phyloP scores from a whole-genome alignment of 306 rosid genomes.

The Glycyrrhiza uralensis region DNA sequence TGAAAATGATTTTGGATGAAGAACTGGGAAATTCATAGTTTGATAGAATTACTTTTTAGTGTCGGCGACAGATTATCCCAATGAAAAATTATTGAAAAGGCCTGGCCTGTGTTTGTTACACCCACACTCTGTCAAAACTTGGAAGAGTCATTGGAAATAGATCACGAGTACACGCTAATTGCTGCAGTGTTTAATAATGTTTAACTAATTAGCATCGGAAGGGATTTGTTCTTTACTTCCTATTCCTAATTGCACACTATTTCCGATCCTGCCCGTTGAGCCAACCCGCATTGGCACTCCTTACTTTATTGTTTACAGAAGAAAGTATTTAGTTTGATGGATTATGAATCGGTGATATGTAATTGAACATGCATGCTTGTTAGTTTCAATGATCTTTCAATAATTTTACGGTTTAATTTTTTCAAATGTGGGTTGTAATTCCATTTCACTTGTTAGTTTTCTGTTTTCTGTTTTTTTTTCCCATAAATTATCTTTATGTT shows the following conservation, averaged over 20 bases:
- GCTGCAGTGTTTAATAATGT: neutral
- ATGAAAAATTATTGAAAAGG: neutral
- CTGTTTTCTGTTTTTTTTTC: neutral
- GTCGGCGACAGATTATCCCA: neutral
- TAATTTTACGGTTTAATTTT: neutral
- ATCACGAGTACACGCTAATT: neutral
- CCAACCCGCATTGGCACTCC: neutral
- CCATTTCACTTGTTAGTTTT: neutral
- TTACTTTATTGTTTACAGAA: neutral
- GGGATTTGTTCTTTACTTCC: neutral
- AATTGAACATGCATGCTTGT: neutral
- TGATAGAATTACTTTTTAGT: neutral
- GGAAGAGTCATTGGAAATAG: neutral
- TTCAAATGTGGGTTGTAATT: neutral
- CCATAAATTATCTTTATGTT: neutral
- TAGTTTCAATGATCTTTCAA: neutral
- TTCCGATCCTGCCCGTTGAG: neutral
- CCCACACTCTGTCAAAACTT: too few relatives aligned
- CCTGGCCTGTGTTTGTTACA: neutral
- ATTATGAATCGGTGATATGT: neutral
- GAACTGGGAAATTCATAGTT: neutral
- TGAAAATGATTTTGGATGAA: neutral
- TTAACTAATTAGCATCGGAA: neutral
- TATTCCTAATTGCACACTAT: neutral
- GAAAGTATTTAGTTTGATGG: neutral